These are phyloP conservation scores for Phytophthora sp. DNA, from an alignment of 352 stramenopile species.

Conservation along the genomic window DNA sequence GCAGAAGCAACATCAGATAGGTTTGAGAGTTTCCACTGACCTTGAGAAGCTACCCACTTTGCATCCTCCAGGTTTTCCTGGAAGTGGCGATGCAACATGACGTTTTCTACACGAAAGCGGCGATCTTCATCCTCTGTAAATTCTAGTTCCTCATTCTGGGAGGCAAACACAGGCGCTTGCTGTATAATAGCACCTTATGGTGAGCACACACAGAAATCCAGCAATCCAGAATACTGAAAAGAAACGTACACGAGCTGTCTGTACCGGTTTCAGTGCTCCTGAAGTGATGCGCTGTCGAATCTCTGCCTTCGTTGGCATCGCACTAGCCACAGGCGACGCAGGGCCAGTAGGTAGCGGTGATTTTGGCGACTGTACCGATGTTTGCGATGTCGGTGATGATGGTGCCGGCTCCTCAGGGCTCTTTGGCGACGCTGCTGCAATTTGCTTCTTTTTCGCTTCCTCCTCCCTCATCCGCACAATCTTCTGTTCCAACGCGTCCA, in stretches of 20 bases:
- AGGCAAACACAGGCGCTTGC: conserved; percentile 41
- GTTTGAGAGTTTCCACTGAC: neutral
- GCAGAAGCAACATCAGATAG: neutral
- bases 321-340: conserved; percentile 7
- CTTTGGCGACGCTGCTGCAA: conserved; percentile 1
- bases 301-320: conserved; percentile 13
- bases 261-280: conserved; percentile 13
- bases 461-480: conserved; percentile 33
- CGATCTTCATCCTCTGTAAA: conserved; percentile 70
- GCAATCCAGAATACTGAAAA: neutral
- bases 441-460: conserved; percentile 30
- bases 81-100: conserved; percentile 82
- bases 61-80: conserved; percentile 87
- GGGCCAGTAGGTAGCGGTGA: conserved; percentile 3
- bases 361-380: too few relatives aligned
- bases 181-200: too few relatives aligned
- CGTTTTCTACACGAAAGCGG: conserved; percentile 74
- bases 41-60: conserved; percentile 47
- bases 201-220: neutral
- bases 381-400: conserved; percentile 14
- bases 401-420: neutral
- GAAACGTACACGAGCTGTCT: conserved; percentile 10
- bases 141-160: conserved; percentile 54
- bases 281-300: conserved; percentile 5
- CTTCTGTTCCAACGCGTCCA: conserved; percentile 60